Evolutionary conservation across 495 filamentous ascomycete species (phyloP), one percentile per base, ranked within the genome.

Genomic region (Penicillium herquei): DNA sequence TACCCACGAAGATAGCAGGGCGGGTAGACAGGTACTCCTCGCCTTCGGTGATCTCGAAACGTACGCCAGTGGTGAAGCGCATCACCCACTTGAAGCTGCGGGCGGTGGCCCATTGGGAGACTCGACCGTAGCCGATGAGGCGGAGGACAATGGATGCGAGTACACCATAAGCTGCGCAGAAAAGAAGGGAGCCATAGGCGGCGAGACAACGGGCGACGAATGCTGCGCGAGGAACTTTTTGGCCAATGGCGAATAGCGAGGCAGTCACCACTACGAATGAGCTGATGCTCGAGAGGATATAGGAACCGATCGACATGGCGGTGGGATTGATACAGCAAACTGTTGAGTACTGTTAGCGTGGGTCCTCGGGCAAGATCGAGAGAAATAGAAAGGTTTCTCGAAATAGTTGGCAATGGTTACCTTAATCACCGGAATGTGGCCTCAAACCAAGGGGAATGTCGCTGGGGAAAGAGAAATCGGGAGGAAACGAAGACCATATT

Each of bases 1-100:
- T 98, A 26, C 85, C 88, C 62, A 98, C 80, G 64, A 98, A 92
- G 48, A 98, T 89, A 39, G 90, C 90, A 5, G 94, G 95, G 37
- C 92, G 82, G 30, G 81, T 81, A 4, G 75, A 79, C 31, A 96
- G 82, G 52, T 85, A 64, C 55, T 86, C 71, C 41, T 85, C 70
- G 42, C 88, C 87, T 49, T 88, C 83, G 37, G 86, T 73, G 54
- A 97, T 75, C 41, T 85, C 78, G 63, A 96, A 97, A 30, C 71
- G 78, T n/a, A 98, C 78, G 45, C 91, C 91, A 14, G 91, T 92
- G 17, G 82, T 80, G 35, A 79, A 67, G 50, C 79, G 78, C 90
- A 96, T 95, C 47, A 83, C 65, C 72, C 81, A 90, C 70, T 93
- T 91, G 77, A 96, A 96, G 58, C 82, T 77, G 55, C 91, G 81